Conservation (phyloP, 768 basidiomycete species). For the Amanita brunnescens region DNA sequence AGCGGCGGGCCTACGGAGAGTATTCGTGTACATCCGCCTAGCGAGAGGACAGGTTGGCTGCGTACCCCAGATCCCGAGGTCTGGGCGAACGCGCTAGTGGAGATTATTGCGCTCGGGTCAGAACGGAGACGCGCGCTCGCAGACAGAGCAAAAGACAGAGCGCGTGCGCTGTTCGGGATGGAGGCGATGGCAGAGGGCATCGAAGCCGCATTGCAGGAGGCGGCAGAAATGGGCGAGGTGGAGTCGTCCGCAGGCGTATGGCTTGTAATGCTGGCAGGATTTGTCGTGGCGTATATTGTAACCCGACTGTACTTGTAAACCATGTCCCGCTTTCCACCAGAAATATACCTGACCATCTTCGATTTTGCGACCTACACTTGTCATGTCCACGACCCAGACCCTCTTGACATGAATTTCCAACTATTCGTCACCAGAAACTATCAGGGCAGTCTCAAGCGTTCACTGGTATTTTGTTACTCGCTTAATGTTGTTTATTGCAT, state of each 20-base stretch:
- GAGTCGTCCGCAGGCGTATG: conserved; percentile 14
- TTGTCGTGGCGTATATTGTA: background rate
- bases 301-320: background rate
- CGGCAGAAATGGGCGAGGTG: conserved; percentile 44
- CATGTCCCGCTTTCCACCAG: conserved; percentile 1
- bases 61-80: conserved; percentile 46
- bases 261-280: conserved; percentile 14
- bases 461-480: background rate
- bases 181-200: conserved; percentile 60
- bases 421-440: conserved; percentile 3
- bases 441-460: conserved; percentile 1
- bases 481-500: no score
- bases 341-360: conserved; percentile 4
- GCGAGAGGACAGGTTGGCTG: conserved; percentile 71
- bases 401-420: conserved; percentile 6
- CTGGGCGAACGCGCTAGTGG: conserved; percentile 64
- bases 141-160: conserved; percentile 49
- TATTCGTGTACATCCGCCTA: conserved; percentile 30
- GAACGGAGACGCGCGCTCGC: conserved; percentile 41
- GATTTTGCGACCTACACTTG: background rate
- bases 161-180: conserved; percentile 63
- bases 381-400: background rate
- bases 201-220: conserved; percentile 45
- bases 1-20: conserved; percentile 91
- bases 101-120: conserved; percentile 41